Evolutionary conservation across 2,329 filamentous ascomycete genomes (phyloP).

Genomic region (Microsporum canis): DNA sequence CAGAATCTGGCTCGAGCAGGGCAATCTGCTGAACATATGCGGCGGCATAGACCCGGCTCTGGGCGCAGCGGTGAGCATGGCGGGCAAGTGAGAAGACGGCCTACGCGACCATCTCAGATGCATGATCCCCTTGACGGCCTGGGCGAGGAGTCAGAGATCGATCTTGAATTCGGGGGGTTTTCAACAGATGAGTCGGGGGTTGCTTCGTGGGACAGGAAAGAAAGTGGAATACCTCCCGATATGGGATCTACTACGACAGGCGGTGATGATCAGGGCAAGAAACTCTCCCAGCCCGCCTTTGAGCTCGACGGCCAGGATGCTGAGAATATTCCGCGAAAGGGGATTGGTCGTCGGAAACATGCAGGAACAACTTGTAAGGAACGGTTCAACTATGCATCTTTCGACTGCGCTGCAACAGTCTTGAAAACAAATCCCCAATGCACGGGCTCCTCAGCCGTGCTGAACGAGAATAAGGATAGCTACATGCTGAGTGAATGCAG

Average conservation of each 20-base stretch:
- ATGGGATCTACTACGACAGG: conserved; percentile 25
- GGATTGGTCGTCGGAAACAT: conserved; percentile 66
- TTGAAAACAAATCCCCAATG: conserved; percentile 79
- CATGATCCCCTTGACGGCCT: conserved; percentile 64
- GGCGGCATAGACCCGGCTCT: conserved; percentile 38
- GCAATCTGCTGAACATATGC: conserved; percentile 61
- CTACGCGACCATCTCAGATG: conserved; percentile 37
- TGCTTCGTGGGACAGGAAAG: conserved; percentile 18
- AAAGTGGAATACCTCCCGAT: conserved; percentile 16
- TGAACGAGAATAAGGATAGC: conserved; percentile 95
- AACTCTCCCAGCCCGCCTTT: conserved; percentile 4
- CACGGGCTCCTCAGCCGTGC: conserved; percentile 75
- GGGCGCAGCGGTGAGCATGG: conserved; percentile 31
- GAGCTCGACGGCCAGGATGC: conserved; percentile 11
- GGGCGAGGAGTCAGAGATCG: conserved; percentile 82
- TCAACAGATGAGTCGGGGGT: conserved; percentile 34
- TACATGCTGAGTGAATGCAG: conserved; percentile 95
- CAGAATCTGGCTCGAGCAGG: conserved; percentile 79
- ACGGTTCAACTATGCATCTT: conserved; percentile 92
- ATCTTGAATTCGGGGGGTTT: conserved; percentile 58
- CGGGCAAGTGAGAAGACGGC: conserved; percentile 32
- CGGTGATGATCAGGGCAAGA: not conserved
- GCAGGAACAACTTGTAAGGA: conserved; percentile 97
- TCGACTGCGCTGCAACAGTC: conserved; percentile 88
- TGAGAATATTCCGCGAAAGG: conserved; percentile 23